A percentile compares a stretch with the other conserved stretches of the same genome.
Evolutionary conservation across 1,284 basidiomycete species (phyloP).

Genomic region (Apiotrichum veenhuisii): DNA sequence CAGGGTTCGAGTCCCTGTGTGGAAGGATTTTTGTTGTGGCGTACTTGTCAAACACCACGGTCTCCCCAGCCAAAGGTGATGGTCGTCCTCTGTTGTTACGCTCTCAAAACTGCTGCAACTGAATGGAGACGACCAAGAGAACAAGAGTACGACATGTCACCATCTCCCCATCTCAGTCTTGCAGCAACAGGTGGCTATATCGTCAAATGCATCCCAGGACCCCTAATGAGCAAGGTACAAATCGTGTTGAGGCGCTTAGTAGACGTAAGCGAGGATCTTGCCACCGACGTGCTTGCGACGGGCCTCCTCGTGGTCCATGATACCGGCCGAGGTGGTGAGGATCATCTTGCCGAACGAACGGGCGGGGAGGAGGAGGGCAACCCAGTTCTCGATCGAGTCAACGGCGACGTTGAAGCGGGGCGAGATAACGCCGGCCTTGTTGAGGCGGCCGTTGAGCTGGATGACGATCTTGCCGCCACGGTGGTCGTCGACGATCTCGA

Average conservation of each 20-base stretch:
- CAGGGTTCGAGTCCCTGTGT: no score
- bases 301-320: slow-evolving; percentile 99
- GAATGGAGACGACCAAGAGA: no score
- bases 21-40: no score
- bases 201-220: slow-evolving; percentile 20
- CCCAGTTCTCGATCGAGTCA: slow-evolving; percentile 64
- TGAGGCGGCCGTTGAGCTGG: slow-evolving; percentile 96
- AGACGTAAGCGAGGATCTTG: slow-evolving; percentile 54
- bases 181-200: background rate
- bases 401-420: slow-evolving; percentile 97
- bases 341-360: slow-evolving; percentile 97
- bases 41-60: no score
- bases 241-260: slow-evolving; percentile 35
- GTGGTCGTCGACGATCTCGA: slow-evolving; percentile 99
- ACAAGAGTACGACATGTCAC: no score
- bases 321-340: slow-evolving; percentile 91
- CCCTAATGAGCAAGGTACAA: slow-evolving; percentile 12
- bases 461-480: slow-evolving; percentile 98
- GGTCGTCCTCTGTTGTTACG: no score
- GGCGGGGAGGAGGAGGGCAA: slow-evolving; percentile 86
- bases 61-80: no score
- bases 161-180: no score
- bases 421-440: slow-evolving; percentile 98
- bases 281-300: slow-evolving; percentile 83
- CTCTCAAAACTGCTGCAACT: no score